Evolutionary conservation across 2,329 filamentous ascomycete genomes (phyloP).

Genomic region (Aschersonia sp.): DNA sequence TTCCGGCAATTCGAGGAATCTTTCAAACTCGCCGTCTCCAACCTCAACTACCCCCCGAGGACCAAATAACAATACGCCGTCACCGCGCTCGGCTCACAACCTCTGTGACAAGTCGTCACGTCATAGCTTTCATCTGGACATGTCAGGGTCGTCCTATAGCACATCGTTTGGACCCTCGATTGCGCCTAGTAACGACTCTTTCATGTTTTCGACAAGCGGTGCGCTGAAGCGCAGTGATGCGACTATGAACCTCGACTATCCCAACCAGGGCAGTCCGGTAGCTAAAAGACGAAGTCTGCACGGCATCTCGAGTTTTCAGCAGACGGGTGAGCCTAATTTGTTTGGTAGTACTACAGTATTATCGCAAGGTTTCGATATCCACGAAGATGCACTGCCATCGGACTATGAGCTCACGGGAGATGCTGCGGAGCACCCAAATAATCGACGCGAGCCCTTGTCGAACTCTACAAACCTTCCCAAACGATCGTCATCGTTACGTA

Average conservation of each 20-base stretch:
- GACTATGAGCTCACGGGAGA: constrained; percentile 40
- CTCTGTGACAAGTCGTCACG: constrained; percentile 31
- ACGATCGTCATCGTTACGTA: constrained; percentile 64
- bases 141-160: constrained; percentile 36
- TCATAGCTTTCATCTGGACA: constrained; percentile 43
- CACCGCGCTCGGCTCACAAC: constrained; percentile 18
- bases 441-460: constrained; percentile 22
- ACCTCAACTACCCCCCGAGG: constrained; percentile 23
- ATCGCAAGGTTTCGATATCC: constrained; percentile 34
- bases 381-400: constrained; percentile 26
- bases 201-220: constrained; percentile 39
- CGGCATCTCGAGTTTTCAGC: constrained; percentile 47
- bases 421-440: constrained; percentile 4
- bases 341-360: constrained; percentile 46
- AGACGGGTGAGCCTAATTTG: constrained; percentile 51
- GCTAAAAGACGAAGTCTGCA: constrained; percentile 85
- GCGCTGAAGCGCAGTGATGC: constrained; percentile 87
- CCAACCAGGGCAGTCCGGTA: constrained; percentile 67
- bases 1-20: constrained; percentile 47
- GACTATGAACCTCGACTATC: constrained; percentile 73
- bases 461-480: constrained; percentile 43
- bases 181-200: constrained; percentile 16
- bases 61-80: constrained; percentile 26
- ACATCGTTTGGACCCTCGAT: constrained; percentile 37
- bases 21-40: constrained; percentile 27